Evolutionary conservation across 2,329 filamentous ascomycete species (phyloP).

Genomic region (Cryoendolithus antarcticus): DNA sequence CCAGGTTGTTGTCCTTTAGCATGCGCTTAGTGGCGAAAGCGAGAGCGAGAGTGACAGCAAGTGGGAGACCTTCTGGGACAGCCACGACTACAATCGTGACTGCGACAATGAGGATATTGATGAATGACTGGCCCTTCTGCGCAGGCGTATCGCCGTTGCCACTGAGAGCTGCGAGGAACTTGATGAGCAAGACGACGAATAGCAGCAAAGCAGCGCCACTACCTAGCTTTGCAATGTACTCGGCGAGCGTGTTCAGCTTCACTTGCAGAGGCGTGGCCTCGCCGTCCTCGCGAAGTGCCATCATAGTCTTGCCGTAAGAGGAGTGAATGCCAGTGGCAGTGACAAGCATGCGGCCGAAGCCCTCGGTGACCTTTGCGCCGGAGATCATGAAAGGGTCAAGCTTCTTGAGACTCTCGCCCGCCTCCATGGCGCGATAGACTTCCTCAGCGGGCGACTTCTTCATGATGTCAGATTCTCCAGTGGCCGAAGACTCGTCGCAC

Average conservation of each 20-base stretch:
- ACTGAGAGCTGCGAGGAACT: conserved; percentile 62
- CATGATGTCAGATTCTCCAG: conserved; percentile 62
- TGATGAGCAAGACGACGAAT: conserved; percentile 76
- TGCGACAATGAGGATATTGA: conserved; percentile 51
- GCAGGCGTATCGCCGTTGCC: conserved; percentile 44
- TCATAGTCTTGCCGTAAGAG: conserved; percentile 63
- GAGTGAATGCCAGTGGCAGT: conserved; percentile 64
- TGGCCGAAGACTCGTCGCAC: conserved; percentile 64
- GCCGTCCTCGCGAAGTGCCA: conserved; percentile 63
- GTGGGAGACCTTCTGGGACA: conserved; percentile 52
- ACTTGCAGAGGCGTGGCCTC: conserved; percentile 68
- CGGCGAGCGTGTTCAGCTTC: conserved; percentile 64
- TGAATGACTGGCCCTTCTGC: conserved; percentile 61
- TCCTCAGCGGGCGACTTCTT: conserved; percentile 55
- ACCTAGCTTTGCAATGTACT: conserved; percentile 67
- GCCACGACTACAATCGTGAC: conserved; percentile 59
- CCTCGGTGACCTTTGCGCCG: conserved; percentile 65
- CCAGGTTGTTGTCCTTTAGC: conserved; percentile 58
- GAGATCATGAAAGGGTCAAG: conserved; percentile 80
- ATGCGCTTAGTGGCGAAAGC: conserved; percentile 57
- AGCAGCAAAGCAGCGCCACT: conserved; percentile 66
- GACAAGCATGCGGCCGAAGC: conserved; percentile 63
- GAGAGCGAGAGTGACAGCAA: conserved; percentile 56
- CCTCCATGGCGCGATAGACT: conserved; percentile 53
- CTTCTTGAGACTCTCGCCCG: conserved; percentile 50